Percentiles rank a stretch among this genome's conserved stretches.
Evolutionary conservation across 495 filamentous ascomycete genomes (phyloP).

Genomic region (Annulohypoxylon stygium): DNA sequence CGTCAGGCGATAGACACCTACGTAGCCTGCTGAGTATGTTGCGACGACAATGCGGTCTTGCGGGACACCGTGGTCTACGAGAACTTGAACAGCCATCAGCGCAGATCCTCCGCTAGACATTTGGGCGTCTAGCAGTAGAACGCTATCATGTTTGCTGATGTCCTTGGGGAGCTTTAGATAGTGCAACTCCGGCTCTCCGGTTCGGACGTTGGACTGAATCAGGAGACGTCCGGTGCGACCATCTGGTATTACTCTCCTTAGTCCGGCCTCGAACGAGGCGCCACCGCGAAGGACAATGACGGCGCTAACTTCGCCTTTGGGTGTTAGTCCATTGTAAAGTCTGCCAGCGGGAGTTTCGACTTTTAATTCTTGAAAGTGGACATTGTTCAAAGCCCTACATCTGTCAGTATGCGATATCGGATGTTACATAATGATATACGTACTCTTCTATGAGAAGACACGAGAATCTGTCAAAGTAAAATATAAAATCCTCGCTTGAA

Average conservation of each 20-base stretch:
- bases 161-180: conserved; percentile 81
- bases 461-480: conserved; percentile 92
- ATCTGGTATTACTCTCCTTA: conserved; percentile 90
- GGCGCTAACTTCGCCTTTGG: conserved; percentile 80
- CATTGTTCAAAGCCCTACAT: conserved; percentile 76
- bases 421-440: conserved; percentile 17
- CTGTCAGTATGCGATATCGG: conserved; percentile 31
- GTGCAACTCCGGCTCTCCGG: conserved; percentile 91
- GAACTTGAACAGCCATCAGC: conserved; percentile 93
- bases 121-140: conserved; percentile 91
- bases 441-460: conserved; percentile 88
- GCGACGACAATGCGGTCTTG: conserved; percentile 90
- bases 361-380: conserved; percentile 69
- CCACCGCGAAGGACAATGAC: conserved; percentile 91
- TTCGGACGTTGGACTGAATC: conserved; percentile 87
- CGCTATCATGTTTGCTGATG: conserved; percentile 77
- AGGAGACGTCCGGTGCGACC: conserved; percentile 89
- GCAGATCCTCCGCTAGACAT: conserved; percentile 95
- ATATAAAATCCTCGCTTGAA: conserved; percentile 90
- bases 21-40: conserved; percentile 84
- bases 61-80: conserved; percentile 93
- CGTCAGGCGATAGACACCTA: conserved; percentile 82
- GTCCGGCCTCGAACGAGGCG: conserved; percentile 84
- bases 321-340: conserved; percentile 75
- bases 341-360: conserved; percentile 77